phyloP scores from a whole-genome alignment of 176 grass and related monocot genomes.

The Oryza meyeriana region DNA sequence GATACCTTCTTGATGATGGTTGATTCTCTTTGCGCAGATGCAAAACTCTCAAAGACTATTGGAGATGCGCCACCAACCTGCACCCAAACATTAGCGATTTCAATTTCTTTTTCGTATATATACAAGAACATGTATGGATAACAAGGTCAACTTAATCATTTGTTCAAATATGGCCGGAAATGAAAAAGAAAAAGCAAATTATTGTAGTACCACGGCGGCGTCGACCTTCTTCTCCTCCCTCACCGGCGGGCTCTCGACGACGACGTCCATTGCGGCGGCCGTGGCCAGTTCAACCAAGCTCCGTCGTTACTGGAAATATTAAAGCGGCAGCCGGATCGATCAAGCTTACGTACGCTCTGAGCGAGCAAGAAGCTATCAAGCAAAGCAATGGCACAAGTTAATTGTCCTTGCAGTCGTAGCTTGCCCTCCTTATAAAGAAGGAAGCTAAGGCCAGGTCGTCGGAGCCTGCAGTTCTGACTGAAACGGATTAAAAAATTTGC shows the following conservation, averaged over 20 bases:
- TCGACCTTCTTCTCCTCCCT: conserved; percentile 29
- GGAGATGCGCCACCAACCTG: conserved; percentile 34
- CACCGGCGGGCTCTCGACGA: conserved; percentile 31
- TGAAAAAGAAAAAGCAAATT: not conserved
- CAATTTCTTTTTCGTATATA: not conserved
- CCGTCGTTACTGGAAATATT: not conserved
- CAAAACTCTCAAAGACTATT: conserved; percentile 43
- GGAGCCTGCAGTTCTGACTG: conserved; percentile 60
- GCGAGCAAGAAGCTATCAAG: not conserved
- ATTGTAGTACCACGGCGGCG: not conserved
- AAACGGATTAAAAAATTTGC: not conserved
- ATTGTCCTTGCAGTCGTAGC: conserved; percentile 13
- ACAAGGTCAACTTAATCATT: too few relatives aligned
- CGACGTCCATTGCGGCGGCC: conserved; percentile 30
- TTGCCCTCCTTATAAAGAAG: conserved; percentile 40
- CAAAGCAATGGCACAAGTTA: conserved; percentile 3
- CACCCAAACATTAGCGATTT: not conserved
- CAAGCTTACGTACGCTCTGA: not conserved
- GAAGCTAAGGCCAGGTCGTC: not conserved
- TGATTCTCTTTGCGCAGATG: conserved; percentile 20
- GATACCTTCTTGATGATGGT: conserved; percentile 31
- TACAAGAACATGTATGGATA: too few relatives aligned
- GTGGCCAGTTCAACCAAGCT: not conserved
- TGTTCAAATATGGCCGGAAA: too few relatives aligned
- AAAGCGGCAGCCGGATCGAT: not conserved